Percentiles rank a stretch among this genome's conserved stretches.
Conservation (phyloP, 345 rosid species). For the Anastatica hierochuntica region DNA sequence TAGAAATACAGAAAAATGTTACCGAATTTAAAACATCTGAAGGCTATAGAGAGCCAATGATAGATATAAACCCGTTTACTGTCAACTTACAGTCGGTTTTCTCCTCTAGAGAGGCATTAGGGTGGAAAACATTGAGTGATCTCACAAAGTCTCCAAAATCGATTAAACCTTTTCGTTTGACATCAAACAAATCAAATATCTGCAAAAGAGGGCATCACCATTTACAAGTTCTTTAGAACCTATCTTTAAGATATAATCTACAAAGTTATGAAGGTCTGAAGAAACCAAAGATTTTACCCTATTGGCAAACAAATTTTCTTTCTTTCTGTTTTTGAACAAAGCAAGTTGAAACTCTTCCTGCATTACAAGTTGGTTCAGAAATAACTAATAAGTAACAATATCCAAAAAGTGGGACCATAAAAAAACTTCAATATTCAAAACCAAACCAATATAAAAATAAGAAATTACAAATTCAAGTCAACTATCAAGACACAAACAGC, state of each 20-base stretch:
- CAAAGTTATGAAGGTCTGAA: too few species aligned
- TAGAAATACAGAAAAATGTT: neutral
- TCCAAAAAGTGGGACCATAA: slow-evolving; percentile 11
- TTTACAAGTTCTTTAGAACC: too few species aligned
- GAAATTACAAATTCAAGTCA: slow-evolving; percentile 1
- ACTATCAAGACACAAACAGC: slow-evolving; percentile 7
- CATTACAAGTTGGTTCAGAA: slow-evolving; percentile 16
- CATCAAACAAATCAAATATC: slow-evolving; percentile 94
- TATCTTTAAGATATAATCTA: too few species aligned
- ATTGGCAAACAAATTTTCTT: slow-evolving; percentile 88
- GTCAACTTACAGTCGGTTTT: slow-evolving; percentile 77
- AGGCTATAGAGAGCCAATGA: too few species aligned
- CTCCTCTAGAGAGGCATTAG: slow-evolving; percentile 66
- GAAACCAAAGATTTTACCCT: slow-evolving; percentile 52
- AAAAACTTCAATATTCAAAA: slow-evolving; percentile 13
- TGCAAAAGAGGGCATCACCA: slow-evolving; percentile 26
- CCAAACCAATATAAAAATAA: slow-evolving; percentile 3
- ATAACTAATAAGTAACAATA: slow-evolving; percentile 2
- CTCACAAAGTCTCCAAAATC: slow-evolving; percentile 95
- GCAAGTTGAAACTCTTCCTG: slow-evolving; percentile 99
- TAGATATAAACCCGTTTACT: neutral
- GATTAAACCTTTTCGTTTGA: slow-evolving; percentile 76
- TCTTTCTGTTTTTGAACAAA: slow-evolving; percentile 78
- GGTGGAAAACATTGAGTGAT: slow-evolving; percentile 86
- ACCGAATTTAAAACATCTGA: too few species aligned